Percentiles rank a stretch among this genome's conserved stretches.
Conservation (phyloP, 225 moss, liverwort and hornwort genomes). For the Physcomitrellopsis africana region DNA sequence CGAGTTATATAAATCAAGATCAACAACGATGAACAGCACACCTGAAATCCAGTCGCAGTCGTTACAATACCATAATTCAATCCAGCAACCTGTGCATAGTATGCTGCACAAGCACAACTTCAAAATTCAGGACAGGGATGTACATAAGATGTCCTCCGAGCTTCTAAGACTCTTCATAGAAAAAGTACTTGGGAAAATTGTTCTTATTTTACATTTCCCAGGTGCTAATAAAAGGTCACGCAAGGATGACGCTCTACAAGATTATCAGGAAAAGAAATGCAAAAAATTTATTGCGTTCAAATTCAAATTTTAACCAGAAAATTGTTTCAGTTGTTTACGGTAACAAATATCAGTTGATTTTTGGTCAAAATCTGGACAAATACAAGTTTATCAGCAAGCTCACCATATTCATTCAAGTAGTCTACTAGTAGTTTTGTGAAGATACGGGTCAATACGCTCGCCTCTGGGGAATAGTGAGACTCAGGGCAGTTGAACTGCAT, state of each 20-base stretch:
- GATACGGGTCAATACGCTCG: slow-evolving; percentile 84
- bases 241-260: not conserved
- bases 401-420: slow-evolving; percentile 96
- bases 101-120: slow-evolving; percentile 65
- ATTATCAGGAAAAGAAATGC: not conserved
- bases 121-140: slow-evolving; percentile 26
- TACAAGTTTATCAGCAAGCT: slow-evolving; percentile 30
- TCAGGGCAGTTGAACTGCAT: slow-evolving; percentile 93
- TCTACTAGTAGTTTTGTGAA: slow-evolving; percentile 93
- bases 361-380: slow-evolving; percentile 12
- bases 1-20: not conserved
- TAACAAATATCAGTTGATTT: too few species aligned
- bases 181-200: not conserved
- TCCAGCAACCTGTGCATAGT: slow-evolving; percentile 96
- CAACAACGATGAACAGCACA: slow-evolving; percentile 32
- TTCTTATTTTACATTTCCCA: not conserved
- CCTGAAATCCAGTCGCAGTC: slow-evolving; percentile 88
- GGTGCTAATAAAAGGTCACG: slow-evolving; percentile 12
- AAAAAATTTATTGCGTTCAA: not conserved
- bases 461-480: slow-evolving; percentile 90
- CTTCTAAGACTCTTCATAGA: not conserved
- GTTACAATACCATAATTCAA: slow-evolving; percentile 79
- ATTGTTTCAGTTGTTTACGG: not conserved
- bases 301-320: not conserved
- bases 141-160: not conserved